Percentiles rank a stretch among this genome's conserved stretches.
phyloP scores from a whole-genome alignment of 163 green algal genomes.

The Trebouxiophyceae sp. region DNA sequence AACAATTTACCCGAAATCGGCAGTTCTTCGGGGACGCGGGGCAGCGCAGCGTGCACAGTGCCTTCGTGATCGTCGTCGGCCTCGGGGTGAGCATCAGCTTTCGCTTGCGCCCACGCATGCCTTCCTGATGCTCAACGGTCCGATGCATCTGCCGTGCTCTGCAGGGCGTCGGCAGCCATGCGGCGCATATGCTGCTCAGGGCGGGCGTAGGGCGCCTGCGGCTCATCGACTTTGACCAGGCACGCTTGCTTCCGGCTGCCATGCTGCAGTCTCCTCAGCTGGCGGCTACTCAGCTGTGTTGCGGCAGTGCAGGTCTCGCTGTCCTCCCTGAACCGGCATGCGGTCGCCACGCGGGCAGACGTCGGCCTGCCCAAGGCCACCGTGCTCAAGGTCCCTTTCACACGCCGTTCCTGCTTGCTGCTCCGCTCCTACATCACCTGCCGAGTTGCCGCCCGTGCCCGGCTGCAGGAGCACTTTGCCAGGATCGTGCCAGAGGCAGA shows the following conservation, averaged over 20 bases:
- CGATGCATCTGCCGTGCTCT: not conserved
- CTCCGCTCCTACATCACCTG: too few species aligned
- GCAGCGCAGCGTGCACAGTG: conserved; percentile 54
- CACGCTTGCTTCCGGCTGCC: not conserved
- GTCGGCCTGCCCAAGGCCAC: conserved; percentile 82
- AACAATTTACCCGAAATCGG: conserved; percentile 83
- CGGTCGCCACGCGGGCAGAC: conserved; percentile 84
- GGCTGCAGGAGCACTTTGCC: conserved; percentile 67
- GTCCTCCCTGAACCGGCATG: conserved; percentile 94
- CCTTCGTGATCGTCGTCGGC: conserved; percentile 93
- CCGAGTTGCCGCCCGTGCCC: too few species aligned
- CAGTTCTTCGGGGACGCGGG: conserved; percentile 89
- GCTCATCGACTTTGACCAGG: conserved; percentile 96
- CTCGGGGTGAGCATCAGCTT: conserved; percentile 61
- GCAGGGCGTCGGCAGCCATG: conserved; percentile 91
- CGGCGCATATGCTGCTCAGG: conserved; percentile 84
- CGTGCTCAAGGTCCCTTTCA: conserved; percentile 33
- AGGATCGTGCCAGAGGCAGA: conserved; percentile 78
- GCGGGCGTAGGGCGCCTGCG: conserved; percentile 82
- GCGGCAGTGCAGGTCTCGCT: conserved; percentile 71
- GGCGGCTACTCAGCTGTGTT: not conserved
- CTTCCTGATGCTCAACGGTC: not conserved
- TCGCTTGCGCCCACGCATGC: not conserved
- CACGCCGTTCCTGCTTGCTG: too few species aligned
- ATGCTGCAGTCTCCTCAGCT: not conserved